Conservation (phyloP, 1,284 basidiomycete species). For the Marasmius tenuissimus region DNA sequence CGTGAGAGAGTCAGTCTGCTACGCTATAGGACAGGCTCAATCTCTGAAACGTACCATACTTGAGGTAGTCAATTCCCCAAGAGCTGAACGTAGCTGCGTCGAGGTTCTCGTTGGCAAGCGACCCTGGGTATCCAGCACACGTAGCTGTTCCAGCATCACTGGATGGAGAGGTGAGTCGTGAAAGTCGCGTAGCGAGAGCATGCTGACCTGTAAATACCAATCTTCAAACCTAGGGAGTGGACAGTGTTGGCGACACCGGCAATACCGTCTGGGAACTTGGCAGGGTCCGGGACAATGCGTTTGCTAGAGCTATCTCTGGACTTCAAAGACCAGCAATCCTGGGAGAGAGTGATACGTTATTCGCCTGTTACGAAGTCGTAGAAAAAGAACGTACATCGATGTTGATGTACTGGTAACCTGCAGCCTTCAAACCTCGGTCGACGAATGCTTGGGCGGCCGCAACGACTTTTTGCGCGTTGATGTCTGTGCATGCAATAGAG, state of each 20-base stretch:
- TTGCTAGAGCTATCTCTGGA: constrained; percentile 39
- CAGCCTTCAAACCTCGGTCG: constrained; percentile 46
- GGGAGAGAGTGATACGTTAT: not conserved
- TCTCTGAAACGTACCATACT: constrained; percentile 42
- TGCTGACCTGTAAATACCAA: constrained; percentile 49
- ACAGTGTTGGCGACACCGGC: constrained; percentile 41
- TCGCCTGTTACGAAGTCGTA: not conserved
- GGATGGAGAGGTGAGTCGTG: not conserved
- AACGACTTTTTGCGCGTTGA: constrained; percentile 45
- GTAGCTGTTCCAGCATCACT: constrained; percentile 57
- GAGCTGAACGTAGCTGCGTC: constrained; percentile 51
- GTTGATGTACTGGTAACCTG: constrained; percentile 55
- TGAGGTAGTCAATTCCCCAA: constrained; percentile 60
- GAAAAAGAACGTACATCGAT: constrained; percentile 41
- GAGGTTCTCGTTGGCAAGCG: constrained; percentile 44
- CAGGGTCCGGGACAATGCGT: constrained; percentile 47
- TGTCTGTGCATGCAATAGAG: constrained; percentile 27
- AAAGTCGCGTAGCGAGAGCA: not conserved
- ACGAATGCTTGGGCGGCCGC: constrained; percentile 48
- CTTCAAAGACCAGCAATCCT: constrained; percentile 55
- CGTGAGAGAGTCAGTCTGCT: not conserved
- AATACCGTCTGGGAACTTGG: constrained; percentile 56
- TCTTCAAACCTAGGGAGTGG: constrained; percentile 50
- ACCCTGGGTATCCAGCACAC: constrained; percentile 54
- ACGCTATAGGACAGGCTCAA: not conserved